Evolutionary conservation across 306 rosid species (phyloP).

Genomic region (Casuarina glauca): DNA sequence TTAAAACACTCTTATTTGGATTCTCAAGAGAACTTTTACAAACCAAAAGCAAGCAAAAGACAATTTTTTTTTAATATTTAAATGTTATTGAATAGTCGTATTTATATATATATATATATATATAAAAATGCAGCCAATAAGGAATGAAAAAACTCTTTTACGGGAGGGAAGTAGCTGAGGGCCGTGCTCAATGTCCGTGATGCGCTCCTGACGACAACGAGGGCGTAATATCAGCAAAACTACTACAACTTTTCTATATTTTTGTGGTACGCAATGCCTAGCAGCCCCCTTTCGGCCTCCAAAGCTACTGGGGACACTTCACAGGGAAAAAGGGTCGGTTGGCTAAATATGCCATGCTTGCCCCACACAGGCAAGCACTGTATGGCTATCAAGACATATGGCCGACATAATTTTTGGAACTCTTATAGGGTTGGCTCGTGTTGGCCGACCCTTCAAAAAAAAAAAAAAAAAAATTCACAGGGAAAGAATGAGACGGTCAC

Average conservation of each 20-base stretch:
- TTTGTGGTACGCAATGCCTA: constrained; percentile 7
- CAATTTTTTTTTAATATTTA: no score
- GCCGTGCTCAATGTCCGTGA: neutral
- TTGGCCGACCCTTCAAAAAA: constrained; percentile 44
- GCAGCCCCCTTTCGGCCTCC: constrained; percentile 13
- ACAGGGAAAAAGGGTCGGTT: constrained; percentile 71
- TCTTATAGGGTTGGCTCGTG: constrained; percentile 50
- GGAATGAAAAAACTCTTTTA: neutral
- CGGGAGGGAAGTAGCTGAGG: neutral
- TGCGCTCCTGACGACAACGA: neutral
- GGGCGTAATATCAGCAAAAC: neutral
- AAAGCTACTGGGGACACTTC: constrained; percentile 15
- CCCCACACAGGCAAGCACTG: constrained; percentile 53
- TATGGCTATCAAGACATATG: constrained; percentile 92
- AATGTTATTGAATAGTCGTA: no score
- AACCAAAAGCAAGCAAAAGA: no score
- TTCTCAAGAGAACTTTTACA: no score
- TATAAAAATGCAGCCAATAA: no score
- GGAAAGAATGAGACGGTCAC: constrained; percentile 30
- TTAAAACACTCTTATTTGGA: no score
- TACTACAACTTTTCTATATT: constrained; percentile 7
- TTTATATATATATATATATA: no score
- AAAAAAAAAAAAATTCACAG: no score
- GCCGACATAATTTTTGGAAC: constrained; percentile 76
- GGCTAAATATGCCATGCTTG: constrained; percentile 84